Percentiles rank a stretch among this genome's conserved stretches.
phyloP scores from a whole-genome alignment of 768 basidiomycete genomes.

The Termitomyces sp. region DNA sequence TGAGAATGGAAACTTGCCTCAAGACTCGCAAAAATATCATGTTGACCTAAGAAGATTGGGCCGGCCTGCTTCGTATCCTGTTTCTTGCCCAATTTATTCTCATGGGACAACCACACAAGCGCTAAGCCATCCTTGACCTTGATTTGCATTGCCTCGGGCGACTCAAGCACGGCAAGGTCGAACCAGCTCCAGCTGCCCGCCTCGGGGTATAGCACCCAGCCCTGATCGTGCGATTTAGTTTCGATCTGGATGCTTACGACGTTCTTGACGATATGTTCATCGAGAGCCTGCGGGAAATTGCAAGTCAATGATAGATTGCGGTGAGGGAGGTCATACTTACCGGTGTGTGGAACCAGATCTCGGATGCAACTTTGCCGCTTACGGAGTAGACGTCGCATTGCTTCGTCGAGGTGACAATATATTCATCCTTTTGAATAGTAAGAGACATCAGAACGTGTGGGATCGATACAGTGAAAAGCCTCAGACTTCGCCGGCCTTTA shows the following conservation, averaged over 20 bases:
- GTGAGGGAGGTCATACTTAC: slow-evolving; percentile 6
- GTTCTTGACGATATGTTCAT: slow-evolving; percentile 15
- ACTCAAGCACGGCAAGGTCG: slow-evolving; percentile 24
- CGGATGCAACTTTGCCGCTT: slow-evolving; percentile 5
- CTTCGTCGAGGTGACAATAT: background rate
- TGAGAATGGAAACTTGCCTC: background rate
- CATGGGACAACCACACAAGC: slow-evolving; percentile 24
- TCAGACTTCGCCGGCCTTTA: background rate
- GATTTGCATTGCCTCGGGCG: slow-evolving; percentile 15
- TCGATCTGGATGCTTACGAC: slow-evolving; percentile 22
- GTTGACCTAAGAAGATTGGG: background rate
- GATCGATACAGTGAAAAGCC: background rate
- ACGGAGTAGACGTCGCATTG: slow-evolving; percentile 8
- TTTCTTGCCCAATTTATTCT: slow-evolving; percentile 11
- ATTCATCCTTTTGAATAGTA: slow-evolving; percentile 13
- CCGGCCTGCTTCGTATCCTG: slow-evolving; percentile 14
- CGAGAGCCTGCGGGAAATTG: slow-evolving; percentile 14
- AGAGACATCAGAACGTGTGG: slow-evolving; percentile 8
- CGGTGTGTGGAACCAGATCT: slow-evolving; percentile 22
- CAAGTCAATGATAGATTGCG: background rate
- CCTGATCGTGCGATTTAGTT: slow-evolving; percentile 20
- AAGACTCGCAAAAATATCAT: slow-evolving; percentile 7
- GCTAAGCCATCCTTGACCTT: slow-evolving; percentile 19
- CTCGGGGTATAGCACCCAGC: slow-evolving; percentile 9
- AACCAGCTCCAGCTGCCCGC: slow-evolving; percentile 27